Evolutionary conservation across 768 basidiomycete species (phyloP).

Genomic region (Phaffia australis): DNA sequence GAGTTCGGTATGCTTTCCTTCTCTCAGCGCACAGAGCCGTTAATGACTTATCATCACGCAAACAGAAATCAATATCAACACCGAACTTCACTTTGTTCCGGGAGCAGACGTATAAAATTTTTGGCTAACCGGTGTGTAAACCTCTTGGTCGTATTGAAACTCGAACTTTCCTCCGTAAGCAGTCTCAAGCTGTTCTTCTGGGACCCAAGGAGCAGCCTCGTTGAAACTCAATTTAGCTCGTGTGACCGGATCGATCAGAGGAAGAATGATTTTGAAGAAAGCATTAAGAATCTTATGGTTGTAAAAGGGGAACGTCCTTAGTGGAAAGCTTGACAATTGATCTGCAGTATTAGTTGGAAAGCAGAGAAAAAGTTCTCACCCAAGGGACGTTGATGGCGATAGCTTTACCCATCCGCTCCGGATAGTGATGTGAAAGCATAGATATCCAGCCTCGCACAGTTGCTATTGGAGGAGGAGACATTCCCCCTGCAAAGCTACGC

Average conservation of each 20-base stretch:
- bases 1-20: constrained; percentile 6
- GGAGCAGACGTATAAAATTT: not conserved
- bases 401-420: constrained; percentile 23
- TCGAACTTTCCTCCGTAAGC: constrained; percentile 17
- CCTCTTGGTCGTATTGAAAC: constrained; percentile 8
- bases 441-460: constrained; percentile 22
- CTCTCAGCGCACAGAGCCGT: not conserved
- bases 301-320: not conserved
- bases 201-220: constrained; percentile 21
- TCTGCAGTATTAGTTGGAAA: too few species aligned
- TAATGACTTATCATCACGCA: not conserved
- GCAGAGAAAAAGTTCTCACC: not conserved
- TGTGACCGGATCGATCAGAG: constrained; percentile 24
- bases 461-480: constrained; percentile 16
- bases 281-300: not conserved
- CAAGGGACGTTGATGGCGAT: constrained; percentile 26
- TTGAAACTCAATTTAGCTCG: constrained; percentile 24
- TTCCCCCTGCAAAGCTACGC: constrained; percentile 22
- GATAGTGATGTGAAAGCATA: constrained; percentile 22
- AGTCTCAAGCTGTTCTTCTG: constrained; percentile 17
- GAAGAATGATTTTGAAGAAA: constrained; percentile 25
- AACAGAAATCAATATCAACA: not conserved
- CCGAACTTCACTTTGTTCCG: not conserved
- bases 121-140: constrained; percentile 1
- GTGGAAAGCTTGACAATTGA: not conserved